A percentile compares a stretch with the other conserved stretches of the same genome.
These are phyloP conservation scores for Penicillium freii DNA, from an alignment of 2,329 filamentous ascomycete species.

Conservation along the genomic window DNA sequence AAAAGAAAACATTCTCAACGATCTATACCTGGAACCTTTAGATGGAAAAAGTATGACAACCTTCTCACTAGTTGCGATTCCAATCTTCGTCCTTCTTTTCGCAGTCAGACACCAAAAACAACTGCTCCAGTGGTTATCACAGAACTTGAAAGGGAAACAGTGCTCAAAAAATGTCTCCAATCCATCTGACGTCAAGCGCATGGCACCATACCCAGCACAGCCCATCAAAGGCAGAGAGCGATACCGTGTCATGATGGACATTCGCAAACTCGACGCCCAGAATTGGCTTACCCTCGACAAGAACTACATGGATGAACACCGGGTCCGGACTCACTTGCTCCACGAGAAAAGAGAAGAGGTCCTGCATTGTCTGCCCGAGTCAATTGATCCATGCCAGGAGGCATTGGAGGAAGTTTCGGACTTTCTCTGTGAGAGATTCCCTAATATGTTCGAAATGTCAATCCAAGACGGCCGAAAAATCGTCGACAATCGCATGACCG, in stretches of 20 bases:
- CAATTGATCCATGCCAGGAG: conserved; percentile 48
- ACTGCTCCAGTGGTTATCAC: conserved; percentile 12
- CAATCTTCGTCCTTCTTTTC: conserved; percentile 31
- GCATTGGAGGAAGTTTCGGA: conserved; percentile 46
- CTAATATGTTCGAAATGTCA: conserved; percentile 43
- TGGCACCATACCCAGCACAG: conserved; percentile 39
- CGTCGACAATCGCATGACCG: conserved; percentile 46
- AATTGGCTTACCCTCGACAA: conserved; percentile 53
- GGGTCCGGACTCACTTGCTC: conserved; percentile 44
- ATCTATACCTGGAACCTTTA: neutral
- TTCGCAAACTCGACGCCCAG: conserved; percentile 45
- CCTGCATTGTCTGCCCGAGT: conserved; percentile 47
- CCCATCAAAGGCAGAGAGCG: conserved; percentile 41
- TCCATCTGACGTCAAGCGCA: conserved; percentile 31
- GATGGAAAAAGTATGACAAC: conserved; percentile 33
- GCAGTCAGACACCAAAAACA: conserved; percentile 28
- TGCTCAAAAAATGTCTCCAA: conserved; percentile 8
- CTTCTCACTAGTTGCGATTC: conserved; percentile 31
- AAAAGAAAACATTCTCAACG: neutral
- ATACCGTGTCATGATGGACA: conserved; percentile 49
- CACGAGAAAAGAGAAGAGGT: conserved; percentile 41
- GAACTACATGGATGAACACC: conserved; percentile 46
- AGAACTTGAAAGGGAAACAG: neutral
- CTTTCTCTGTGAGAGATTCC: conserved; percentile 48
- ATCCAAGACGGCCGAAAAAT: conserved; percentile 26